phyloP scores from a whole-genome alignment of 805 yeast genomes.

The Candida tibetensis region DNA sequence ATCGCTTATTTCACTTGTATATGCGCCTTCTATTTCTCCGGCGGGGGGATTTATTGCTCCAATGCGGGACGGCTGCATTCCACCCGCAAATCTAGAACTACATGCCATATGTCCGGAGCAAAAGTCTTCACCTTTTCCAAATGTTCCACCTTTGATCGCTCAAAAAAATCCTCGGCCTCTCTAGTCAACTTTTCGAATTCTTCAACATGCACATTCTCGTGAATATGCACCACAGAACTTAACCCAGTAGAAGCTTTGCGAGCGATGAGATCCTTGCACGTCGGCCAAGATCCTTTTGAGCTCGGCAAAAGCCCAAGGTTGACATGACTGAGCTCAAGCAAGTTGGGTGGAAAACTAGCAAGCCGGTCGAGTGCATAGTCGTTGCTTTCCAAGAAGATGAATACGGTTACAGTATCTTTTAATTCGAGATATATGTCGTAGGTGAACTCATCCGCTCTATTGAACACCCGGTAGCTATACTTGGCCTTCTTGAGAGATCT shows the following conservation, averaged over 20 bases:
- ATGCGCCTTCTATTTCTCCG: too few species aligned
- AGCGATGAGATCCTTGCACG: constrained; percentile 30
- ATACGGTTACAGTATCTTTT: constrained; percentile 28
- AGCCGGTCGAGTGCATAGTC: constrained; percentile 47
- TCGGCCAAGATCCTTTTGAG: constrained; percentile 60
- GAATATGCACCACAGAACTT: constrained; percentile 53
- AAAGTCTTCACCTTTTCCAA: constrained; percentile 73
- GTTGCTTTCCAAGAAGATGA: constrained; percentile 66
- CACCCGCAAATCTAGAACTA: constrained; percentile 49
- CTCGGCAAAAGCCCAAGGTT: constrained; percentile 79
- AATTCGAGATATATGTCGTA: constrained; percentile 17
- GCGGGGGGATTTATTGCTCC: too few species aligned
- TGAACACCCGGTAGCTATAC: constrained; percentile 34
- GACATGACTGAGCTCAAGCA: constrained; percentile 49
- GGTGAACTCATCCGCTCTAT: constrained; percentile 26
- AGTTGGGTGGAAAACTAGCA: constrained; percentile 10
- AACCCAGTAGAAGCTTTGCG: constrained; percentile 7
- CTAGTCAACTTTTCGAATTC: constrained; percentile 35
- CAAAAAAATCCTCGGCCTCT: constrained; percentile 12
- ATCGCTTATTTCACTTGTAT: too few species aligned
- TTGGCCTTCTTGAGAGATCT: constrained; percentile 52
- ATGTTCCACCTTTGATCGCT: constrained; percentile 26
- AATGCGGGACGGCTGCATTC: too few species aligned
- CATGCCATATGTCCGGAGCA: constrained; percentile 86
- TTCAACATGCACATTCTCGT: constrained; percentile 61